Evolutionary conservation across 2,329 filamentous ascomycete genomes (phyloP).

Genomic region (Calonectria naviculata): DNA sequence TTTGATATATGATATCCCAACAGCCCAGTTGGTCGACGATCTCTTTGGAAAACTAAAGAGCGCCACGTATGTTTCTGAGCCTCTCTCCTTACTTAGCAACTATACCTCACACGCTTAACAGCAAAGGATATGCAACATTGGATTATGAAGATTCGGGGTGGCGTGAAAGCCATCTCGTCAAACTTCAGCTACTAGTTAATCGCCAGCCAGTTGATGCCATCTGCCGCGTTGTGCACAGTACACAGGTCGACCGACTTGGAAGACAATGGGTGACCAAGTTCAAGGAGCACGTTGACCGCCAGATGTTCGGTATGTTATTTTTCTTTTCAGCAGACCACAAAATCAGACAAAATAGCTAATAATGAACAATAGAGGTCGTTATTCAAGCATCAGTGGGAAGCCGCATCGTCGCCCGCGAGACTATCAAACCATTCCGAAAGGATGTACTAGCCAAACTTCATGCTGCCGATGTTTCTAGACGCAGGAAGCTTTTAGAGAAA

Average conservation of each 20-base stretch:
- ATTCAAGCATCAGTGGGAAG: conserved; percentile 91
- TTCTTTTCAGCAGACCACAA: neutral
- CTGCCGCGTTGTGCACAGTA: conserved; percentile 86
- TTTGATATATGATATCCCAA: conserved; percentile 88
- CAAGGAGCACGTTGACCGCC: conserved; percentile 94
- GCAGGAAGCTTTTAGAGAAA: conserved; percentile 91
- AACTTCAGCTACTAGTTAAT: conserved; percentile 94
- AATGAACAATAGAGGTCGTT: conserved; percentile 73
- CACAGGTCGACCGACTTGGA: conserved; percentile 84
- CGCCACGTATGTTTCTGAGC: conserved; percentile 64
- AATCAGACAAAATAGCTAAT: conserved; percentile 6
- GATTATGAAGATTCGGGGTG: conserved; percentile 98
- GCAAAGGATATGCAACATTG: conserved; percentile 92
- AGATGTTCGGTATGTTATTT: conserved; percentile 77
- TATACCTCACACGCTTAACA: conserved; percentile 20
- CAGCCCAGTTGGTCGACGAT: conserved; percentile 93
- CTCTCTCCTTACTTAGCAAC: neutral
- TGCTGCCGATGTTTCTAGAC: conserved; percentile 84
- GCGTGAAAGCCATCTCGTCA: conserved; percentile 82
- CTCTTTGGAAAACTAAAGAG: conserved; percentile 98
- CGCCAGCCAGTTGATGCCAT: conserved; percentile 94
- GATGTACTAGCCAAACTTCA: conserved; percentile 95
- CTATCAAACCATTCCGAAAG: conserved; percentile 95
- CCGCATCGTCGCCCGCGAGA: conserved; percentile 89
- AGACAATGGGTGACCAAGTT: conserved; percentile 94